Base-by-base conservation (phyloP, 345 rosid genomes). In the Raphanus sativus region DNA sequence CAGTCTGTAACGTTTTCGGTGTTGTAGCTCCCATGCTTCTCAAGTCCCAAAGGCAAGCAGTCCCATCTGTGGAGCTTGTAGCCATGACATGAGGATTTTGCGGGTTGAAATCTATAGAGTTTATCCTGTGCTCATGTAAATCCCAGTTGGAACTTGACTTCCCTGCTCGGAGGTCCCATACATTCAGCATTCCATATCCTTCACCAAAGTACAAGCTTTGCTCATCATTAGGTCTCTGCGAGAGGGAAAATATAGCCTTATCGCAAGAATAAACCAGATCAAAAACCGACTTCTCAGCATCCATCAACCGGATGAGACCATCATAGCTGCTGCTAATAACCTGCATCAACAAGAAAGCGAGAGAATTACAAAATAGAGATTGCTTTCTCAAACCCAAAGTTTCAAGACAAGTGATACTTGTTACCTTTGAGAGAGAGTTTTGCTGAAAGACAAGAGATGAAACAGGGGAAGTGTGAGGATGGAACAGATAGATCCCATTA, bases 61-160 rank as follows among this genome's bases (percentile, higher is more conserved):
- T 52, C 21, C 88, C 86, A 81, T 95, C 96, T 1, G 87, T 70
- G 68, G 98, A 95, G 79, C 97, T 87, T 54, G 97, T 92, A 29
- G 84, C 92, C 92, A 95, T 88, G 55, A 87, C 78, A 65, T 83
- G 72, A 11, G 89, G 84, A 65, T 90, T 83, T 55, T 64, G 89
- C 7, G 86, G 73, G 81, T 84, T 86, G 71, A 94, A 94, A 78
- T 89, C 97, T 66, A 94, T 83, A 61, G 96, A 69, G 73, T 92
- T 94, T 75, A 94, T 90, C 82, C 94, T 86, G 17, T 65, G 50
- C 60, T 85, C 89, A 76, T 94, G 98, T 52, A 92, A 82, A 70
- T 38, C 78, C 93, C 89, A 88, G 0, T 83, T 62, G 62, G 62
- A 67, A 33, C 78, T 10, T 54, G 83, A 66, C 59, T 86, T 88